These are phyloP conservation scores for Raffaelea deltoideospora DNA, from an alignment of 2,329 filamentous ascomycete species.

Conservation along the genomic window DNA sequence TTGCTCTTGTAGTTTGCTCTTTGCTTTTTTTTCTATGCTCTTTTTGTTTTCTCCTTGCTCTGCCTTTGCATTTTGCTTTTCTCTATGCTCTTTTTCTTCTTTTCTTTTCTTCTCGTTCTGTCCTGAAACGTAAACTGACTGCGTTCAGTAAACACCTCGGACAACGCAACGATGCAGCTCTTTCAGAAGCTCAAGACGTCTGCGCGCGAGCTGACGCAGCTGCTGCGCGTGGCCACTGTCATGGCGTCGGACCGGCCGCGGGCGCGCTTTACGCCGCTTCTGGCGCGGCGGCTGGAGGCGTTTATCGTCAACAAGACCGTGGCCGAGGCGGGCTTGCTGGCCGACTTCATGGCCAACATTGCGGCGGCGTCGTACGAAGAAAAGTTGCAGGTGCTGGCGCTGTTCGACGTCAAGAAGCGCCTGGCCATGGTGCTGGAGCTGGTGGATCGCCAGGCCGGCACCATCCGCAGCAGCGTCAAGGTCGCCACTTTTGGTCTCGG, in stretches of 20 bases:
- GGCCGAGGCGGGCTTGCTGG: slow-evolving; percentile 67
- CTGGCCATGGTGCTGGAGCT: slow-evolving; percentile 73
- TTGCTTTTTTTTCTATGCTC: background rate
- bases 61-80: too few species aligned
- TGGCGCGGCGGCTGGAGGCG: slow-evolving; percentile 72
- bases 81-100: background rate
- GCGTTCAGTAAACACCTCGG: slow-evolving; percentile 20
- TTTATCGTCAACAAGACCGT: slow-evolving; percentile 75
- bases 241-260: slow-evolving; percentile 52
- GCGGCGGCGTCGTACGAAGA: slow-evolving; percentile 81
- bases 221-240: slow-evolving; percentile 74
- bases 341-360: slow-evolving; percentile 94
- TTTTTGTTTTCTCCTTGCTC: background rate
- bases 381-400: slow-evolving; percentile 74
- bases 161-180: slow-evolving; percentile 50
- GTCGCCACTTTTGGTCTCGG: slow-evolving; percentile 63
- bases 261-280: slow-evolving; percentile 60
- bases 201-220: slow-evolving; percentile 71
- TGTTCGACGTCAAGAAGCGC: slow-evolving; percentile 62
- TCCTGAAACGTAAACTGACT: too few species aligned
- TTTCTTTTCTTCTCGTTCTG: background rate
- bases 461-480: slow-evolving; percentile 75
- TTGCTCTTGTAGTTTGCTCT: background rate
- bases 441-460: slow-evolving; percentile 65
- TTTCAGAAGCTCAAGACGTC: slow-evolving; percentile 73